Conservation (phyloP, 2,329 filamentous ascomycete genomes). For the Fusarium siculi region DNA sequence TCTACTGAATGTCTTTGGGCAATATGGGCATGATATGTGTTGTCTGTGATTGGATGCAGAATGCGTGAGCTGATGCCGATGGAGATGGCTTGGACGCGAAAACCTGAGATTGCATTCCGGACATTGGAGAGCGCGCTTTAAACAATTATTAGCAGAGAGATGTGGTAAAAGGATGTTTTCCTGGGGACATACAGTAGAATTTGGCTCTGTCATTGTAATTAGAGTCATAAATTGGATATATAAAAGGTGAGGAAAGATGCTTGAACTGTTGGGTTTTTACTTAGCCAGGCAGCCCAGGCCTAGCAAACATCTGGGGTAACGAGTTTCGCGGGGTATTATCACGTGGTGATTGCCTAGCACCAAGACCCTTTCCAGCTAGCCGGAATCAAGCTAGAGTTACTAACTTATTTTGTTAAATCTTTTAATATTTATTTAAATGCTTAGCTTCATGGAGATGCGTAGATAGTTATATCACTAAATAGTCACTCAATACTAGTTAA, state of each 20-base stretch:
- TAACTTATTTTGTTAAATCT: too few species aligned
- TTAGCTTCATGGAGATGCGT: too few species aligned
- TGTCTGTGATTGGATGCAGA: not conserved
- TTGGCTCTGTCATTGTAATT: not conserved
- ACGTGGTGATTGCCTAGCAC: not conserved
- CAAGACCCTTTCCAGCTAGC: too few species aligned
- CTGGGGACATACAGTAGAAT: not conserved
- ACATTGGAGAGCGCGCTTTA: not conserved
- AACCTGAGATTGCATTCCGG: not conserved
- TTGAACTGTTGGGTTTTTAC: not conserved
- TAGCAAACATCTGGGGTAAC: not conserved
- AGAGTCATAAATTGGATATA: too few species aligned
- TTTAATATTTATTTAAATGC: too few species aligned
- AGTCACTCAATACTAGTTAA: too few species aligned
- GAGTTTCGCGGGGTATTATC: not conserved
- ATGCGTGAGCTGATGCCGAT: conserved; percentile 1
- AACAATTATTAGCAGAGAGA: not conserved
- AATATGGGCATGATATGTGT: not conserved
- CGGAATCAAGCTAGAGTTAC: not conserved
- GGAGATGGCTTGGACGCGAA: conserved; percentile 2
- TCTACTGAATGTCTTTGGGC: not conserved
- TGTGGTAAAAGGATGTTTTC: rapidly evolving
- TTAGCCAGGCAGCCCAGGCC: not conserved
- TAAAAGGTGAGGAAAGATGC: not conserved
- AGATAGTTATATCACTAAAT: too few species aligned